Percentiles rank a stretch among this genome's conserved stretches.
These are phyloP conservation scores for Gastrolobium villosum DNA, from an alignment of 306 rosid genomes.

Conservation along the genomic window DNA sequence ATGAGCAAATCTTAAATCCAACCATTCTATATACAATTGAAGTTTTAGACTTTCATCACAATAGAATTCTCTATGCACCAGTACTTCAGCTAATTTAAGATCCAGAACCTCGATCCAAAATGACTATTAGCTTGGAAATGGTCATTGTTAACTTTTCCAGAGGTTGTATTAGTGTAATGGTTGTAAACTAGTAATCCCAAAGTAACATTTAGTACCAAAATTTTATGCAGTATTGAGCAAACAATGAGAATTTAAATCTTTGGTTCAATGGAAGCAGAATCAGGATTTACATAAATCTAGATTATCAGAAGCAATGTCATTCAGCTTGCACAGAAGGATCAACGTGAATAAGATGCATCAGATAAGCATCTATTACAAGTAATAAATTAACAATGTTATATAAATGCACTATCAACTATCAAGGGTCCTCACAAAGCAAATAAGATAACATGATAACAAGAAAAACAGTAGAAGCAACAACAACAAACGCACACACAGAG, in stretches of 20 bases:
- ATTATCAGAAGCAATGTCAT: constrained; percentile 35
- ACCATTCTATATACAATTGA: constrained; percentile 9
- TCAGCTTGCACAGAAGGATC: constrained; percentile 35
- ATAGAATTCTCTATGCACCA: constrained; percentile 3
- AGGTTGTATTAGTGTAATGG: not conserved
- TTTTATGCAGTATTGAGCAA: constrained; percentile 1
- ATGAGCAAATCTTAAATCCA: constrained; percentile 12
- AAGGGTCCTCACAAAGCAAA: constrained; percentile 18
- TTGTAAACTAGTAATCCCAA: constrained; percentile 6
- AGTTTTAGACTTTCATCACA: constrained; percentile 19
- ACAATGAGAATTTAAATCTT: constrained; percentile 15
- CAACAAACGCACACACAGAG: not conserved
- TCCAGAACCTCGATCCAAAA: constrained; percentile 14
- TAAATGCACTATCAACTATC: not conserved
- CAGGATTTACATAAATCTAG: constrained; percentile 35
- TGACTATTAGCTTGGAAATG: constrained; percentile 31
- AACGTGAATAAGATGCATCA: constrained; percentile 14
- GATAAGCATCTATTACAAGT: constrained; percentile 24
- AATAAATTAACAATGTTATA: not conserved
- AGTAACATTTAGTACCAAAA: constrained; percentile 11
- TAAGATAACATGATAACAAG: not conserved
- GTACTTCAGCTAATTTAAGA: constrained; percentile 35
- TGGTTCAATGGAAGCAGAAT: constrained; percentile 14
- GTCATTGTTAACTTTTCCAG: not conserved
- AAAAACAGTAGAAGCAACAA: constrained; percentile 28